Evolutionary conservation across 2,329 filamentous ascomycete genomes (phyloP).

Genomic region (Penicillium sp.): DNA sequence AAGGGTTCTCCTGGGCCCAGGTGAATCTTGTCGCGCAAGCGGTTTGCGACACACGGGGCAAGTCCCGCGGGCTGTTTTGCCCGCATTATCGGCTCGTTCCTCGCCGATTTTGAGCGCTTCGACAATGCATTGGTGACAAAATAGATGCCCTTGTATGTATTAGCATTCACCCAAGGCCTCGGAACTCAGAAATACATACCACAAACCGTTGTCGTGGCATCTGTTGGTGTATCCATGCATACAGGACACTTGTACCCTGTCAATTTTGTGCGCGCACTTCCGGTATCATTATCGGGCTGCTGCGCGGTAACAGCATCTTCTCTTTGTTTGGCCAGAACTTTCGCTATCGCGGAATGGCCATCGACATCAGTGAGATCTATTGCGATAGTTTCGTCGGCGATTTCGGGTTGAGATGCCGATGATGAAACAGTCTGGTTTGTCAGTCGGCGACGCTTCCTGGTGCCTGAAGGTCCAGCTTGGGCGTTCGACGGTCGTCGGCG

Average conservation of each 20-base stretch:
- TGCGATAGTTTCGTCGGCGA: conserved; percentile 40
- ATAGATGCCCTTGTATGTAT: conserved; percentile 59
- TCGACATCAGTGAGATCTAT: conserved; percentile 57
- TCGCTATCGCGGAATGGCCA: conserved; percentile 46
- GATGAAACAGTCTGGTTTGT: conserved; percentile 7
- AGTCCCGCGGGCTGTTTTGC: conserved; percentile 42
- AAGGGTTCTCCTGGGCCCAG: conserved; percentile 42
- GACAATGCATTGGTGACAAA: conserved; percentile 67
- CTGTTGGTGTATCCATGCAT: conserved; percentile 65
- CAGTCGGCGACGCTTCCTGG: conserved; percentile 25
- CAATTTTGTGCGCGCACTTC: conserved; percentile 43
- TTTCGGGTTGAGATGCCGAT: not conserved
- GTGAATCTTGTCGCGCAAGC: conserved; percentile 41
- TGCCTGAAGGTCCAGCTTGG: conserved; percentile 10
- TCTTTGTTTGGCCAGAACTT: conserved; percentile 57
- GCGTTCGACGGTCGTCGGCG: not conserved
- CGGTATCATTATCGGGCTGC: conserved; percentile 33
- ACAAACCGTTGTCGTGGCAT: conserved; percentile 64
- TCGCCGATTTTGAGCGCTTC: conserved; percentile 64
- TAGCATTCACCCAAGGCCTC: conserved; percentile 4
- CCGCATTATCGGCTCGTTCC: conserved; percentile 43
- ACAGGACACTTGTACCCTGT: conserved; percentile 64
- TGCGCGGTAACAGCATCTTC: conserved; percentile 57
- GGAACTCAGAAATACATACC: conserved; percentile 49
- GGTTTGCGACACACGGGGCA: conserved; percentile 53